Evolutionary conservation across 352 stramenopile genomes (phyloP).

Genomic region (Pythium dissotocum): DNA sequence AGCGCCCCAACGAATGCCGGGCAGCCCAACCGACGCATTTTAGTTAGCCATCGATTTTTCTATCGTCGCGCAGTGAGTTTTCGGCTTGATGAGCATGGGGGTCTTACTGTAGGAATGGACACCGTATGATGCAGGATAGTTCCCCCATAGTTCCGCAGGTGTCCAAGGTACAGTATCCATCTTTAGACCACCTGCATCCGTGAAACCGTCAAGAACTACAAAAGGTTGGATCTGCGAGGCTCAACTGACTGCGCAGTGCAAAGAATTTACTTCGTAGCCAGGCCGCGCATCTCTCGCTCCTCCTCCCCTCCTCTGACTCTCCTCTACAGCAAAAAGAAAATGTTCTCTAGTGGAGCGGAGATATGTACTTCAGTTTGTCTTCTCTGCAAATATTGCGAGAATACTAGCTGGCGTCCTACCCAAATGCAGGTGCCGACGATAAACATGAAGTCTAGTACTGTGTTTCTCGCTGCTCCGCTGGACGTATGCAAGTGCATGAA

Average conservation of each 20-base stretch:
- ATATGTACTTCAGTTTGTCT: background rate
- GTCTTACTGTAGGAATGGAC: background rate
- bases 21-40: background rate
- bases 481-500: constrained; percentile 4
- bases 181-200: background rate
- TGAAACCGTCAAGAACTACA: background rate
- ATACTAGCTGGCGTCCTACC: background rate
- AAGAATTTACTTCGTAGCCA: background rate
- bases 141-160: background rate
- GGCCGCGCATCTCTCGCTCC: background rate
- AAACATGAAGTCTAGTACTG: background rate
- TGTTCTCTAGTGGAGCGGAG: background rate
- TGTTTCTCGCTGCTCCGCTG: constrained; percentile 3
- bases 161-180: background rate
- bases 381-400: background rate
- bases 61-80: background rate
- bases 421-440: background rate
- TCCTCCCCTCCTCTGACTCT: background rate
- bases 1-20: background rate
- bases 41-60: background rate
- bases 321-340: background rate
- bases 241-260: constrained; percentile 1
- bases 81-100: background rate
- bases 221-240: background rate
- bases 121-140: constrained; percentile 4